Percentiles rank a stretch among this genome's conserved stretches.
phyloP scores from a whole-genome alignment of 176 grass and related monocot genomes.

The bread wheat (Triticum aestivum) region DNA sequence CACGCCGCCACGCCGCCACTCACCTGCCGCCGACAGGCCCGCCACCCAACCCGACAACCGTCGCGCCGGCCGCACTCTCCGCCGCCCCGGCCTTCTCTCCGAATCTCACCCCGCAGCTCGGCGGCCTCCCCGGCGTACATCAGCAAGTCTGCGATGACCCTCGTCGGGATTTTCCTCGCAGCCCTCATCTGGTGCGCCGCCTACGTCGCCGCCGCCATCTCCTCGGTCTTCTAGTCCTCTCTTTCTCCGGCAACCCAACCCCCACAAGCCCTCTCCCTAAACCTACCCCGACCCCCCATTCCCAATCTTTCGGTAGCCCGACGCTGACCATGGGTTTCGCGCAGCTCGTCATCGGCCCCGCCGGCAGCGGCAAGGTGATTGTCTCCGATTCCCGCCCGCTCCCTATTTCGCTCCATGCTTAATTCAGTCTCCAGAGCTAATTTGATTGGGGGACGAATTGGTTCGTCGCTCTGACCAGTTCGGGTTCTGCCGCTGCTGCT shows the following conservation, averaged over 20 bases:
- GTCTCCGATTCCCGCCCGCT: not conserved
- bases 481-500: not conserved
- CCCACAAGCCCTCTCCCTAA: not conserved
- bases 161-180: slow-evolving; percentile 34
- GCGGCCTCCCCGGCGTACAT: too few relatives aligned
- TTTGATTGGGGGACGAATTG: not conserved
- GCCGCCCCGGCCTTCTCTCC: too few relatives aligned
- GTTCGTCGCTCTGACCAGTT: not conserved
- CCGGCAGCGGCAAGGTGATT: slow-evolving; percentile 88
- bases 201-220: slow-evolving; percentile 54
- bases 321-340: slow-evolving; percentile 71
- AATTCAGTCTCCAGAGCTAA: not conserved
- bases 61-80: too few relatives aligned
- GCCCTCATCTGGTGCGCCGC: slow-evolving; percentile 58
- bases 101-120: too few relatives aligned
- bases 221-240: slow-evolving; percentile 19
- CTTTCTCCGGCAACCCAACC: not conserved
- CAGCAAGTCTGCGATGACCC: not conserved
- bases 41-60: too few relatives aligned
- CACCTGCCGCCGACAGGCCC: too few relatives aligned
- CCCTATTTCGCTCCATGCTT: not conserved
- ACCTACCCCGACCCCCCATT: not conserved
- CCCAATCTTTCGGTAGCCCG: not conserved
- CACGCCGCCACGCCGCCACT: too few relatives aligned
- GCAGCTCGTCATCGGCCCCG: slow-evolving; percentile 93